Conservation (phyloP, 768 basidiomycete genomes). For the Rhizopogon vesiculosus region DNA sequence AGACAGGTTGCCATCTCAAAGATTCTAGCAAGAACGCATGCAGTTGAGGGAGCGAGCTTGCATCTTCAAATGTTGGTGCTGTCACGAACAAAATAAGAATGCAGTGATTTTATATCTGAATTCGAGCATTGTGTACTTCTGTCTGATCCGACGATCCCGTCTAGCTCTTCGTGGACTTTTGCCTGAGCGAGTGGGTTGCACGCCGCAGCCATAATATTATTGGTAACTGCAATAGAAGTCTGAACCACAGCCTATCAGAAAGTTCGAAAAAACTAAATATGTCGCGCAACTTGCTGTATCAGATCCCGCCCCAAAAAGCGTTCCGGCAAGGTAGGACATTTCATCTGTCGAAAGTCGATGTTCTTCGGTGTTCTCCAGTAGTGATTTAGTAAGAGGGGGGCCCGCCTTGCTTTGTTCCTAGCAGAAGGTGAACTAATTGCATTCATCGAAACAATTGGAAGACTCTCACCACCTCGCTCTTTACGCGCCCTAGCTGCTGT, state of each 20-base stretch:
- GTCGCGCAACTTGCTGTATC: slow-evolving; percentile 33
- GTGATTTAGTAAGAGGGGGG: slow-evolving; percentile 42
- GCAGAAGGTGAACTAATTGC: no score
- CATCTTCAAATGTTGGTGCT: slow-evolving; percentile 30
- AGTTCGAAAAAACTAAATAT: neutral
- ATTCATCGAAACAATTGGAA: neutral
- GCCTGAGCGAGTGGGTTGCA: slow-evolving; percentile 43
- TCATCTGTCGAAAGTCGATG: slow-evolving; percentile 46
- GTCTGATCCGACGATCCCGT: slow-evolving; percentile 37
- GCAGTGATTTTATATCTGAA: neutral
- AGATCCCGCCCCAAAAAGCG: slow-evolving; percentile 55
- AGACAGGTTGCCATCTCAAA: slow-evolving; percentile 28
- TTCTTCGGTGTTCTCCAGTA: slow-evolving; percentile 44
- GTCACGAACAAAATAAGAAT: neutral
- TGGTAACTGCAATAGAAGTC: slow-evolving; percentile 46
- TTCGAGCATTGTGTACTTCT: slow-evolving; percentile 5
- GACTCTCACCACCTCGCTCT: slow-evolving; percentile 32
- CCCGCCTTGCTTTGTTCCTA: slow-evolving; percentile 1
- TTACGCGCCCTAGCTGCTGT: slow-evolving; percentile 38
- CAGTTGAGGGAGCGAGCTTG: slow-evolving; percentile 20
- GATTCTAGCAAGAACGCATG: slow-evolving; percentile 27
- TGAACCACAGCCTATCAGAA: neutral
- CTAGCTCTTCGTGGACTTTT: slow-evolving; percentile 44
- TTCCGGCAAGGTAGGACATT: slow-evolving; percentile 50
- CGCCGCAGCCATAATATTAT: slow-evolving; percentile 46